These are phyloP conservation scores for Handroanthus guayacan DNA, from an alignment of 257 asterid species.

Conservation along the genomic window DNA sequence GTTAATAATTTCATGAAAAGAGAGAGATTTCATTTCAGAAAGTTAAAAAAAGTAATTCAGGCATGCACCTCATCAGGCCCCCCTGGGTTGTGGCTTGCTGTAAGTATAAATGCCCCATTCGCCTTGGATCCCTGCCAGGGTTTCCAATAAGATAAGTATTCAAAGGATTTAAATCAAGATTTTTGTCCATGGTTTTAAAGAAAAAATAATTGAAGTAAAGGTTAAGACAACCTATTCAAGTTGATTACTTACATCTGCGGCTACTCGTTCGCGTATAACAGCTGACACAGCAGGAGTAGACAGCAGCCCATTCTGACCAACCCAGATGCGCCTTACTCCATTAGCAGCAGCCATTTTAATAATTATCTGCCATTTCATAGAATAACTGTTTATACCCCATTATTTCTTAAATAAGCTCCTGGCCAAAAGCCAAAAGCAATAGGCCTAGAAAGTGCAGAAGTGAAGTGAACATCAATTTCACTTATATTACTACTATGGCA, in stretches of 20 bases:
- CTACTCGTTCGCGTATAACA: slow-evolving; percentile 90
- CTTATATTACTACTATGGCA: neutral
- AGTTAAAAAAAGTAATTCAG: slow-evolving; percentile 31
- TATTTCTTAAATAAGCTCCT: slow-evolving; percentile 19
- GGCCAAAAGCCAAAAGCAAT: slow-evolving; percentile 10
- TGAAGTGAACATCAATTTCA: neutral
- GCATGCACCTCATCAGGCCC: slow-evolving; percentile 88
- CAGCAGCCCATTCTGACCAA: slow-evolving; percentile 89
- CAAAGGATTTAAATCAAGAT: neutral
- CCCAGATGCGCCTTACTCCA: slow-evolving; percentile 97
- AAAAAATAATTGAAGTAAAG: slow-evolving; percentile 13
- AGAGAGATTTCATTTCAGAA: slow-evolving; percentile 20
- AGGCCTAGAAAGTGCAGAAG: neutral
- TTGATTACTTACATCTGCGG: slow-evolving; percentile 69
- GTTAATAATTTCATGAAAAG: slow-evolving; percentile 7
- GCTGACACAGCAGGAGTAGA: slow-evolving; percentile 98
- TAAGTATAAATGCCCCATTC: slow-evolving; percentile 89
- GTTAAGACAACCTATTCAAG: slow-evolving; percentile 27
- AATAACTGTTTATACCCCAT: slow-evolving; percentile 25
- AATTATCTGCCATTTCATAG: slow-evolving; percentile 65
- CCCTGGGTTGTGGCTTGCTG: slow-evolving; percentile 99
- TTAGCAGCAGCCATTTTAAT: slow-evolving; percentile 96
- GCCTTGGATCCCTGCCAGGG: slow-evolving; percentile 86
- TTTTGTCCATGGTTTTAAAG: neutral
- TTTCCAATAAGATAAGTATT: slow-evolving; percentile 21